phyloP scores from a whole-genome alignment of 2,329 filamentous ascomycete genomes.

The Pseudofabraea citricarpa region DNA sequence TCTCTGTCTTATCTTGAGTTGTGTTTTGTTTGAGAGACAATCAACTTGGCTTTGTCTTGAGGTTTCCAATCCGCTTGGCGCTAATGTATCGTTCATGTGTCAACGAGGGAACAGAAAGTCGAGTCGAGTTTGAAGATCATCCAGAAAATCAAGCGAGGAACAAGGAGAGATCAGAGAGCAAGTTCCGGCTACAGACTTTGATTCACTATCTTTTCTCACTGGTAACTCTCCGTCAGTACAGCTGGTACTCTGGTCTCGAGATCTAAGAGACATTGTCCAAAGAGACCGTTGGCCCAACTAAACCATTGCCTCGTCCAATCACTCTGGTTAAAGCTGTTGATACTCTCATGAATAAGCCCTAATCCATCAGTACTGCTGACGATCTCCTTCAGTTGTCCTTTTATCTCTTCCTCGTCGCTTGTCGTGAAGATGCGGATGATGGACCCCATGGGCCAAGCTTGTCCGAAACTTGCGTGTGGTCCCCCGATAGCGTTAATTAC shows the following conservation, averaged over 20 bases:
- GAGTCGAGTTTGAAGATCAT: too few species aligned
- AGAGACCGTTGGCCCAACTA: constrained; percentile 85
- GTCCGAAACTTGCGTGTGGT: constrained; percentile 55
- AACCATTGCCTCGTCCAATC: constrained; percentile 52
- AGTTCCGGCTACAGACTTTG: too few species aligned
- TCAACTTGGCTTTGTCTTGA: too few species aligned
- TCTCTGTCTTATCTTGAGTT: too few species aligned
- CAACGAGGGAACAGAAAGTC: too few species aligned
- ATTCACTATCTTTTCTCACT: too few species aligned
- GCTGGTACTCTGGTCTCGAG: constrained; percentile 68
- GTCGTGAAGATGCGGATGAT: constrained; percentile 49
- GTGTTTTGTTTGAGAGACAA: too few species aligned
- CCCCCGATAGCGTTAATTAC: constrained; percentile 67
- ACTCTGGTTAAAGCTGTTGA: constrained; percentile 36
- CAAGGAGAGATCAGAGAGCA: neutral
- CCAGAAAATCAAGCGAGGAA: neutral
- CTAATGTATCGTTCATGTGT: too few species aligned
- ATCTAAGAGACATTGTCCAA: constrained; percentile 76
- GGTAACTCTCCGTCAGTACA: constrained; percentile 48
- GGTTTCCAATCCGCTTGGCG: too few species aligned
- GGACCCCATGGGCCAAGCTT: constrained; percentile 51
- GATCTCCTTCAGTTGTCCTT: constrained; percentile 20
- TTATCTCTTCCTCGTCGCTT: constrained; percentile 29
- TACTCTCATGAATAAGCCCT: constrained; percentile 45
- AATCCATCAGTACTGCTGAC: constrained; percentile 20